Evolutionary conservation across 1,139 yeast genomes (phyloP).

Genomic region (Magnusiomyces suaveolens): DNA sequence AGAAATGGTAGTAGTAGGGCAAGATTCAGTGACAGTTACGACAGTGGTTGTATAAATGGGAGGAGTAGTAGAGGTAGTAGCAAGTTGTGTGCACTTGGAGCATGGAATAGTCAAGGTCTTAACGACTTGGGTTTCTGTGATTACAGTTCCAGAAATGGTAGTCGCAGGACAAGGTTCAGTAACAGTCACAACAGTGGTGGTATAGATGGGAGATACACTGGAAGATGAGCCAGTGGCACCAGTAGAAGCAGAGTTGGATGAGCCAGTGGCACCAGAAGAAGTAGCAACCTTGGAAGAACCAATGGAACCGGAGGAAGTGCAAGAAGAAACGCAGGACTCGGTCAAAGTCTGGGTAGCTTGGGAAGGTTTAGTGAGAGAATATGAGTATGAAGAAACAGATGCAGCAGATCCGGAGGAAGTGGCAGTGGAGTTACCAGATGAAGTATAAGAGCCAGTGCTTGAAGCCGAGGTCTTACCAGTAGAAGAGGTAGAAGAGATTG

Average conservation of each 20-base stretch:
- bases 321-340: too few species aligned
- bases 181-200: neutral
- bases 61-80: neutral
- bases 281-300: neutral
- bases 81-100: neutral
- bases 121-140: neutral
- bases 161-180: neutral
- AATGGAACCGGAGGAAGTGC: neutral
- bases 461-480: too few species aligned
- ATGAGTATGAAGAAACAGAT: neutral
- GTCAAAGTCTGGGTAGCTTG: neutral
- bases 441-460: too few species aligned
- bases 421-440: too few species aligned
- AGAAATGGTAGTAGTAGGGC: neutral
- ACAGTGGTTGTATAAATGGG: neutral
- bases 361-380: neutral
- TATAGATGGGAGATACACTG: too few species aligned
- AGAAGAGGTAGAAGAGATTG: neutral
- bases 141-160: neutral
- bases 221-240: too few species aligned
- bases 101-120: neutral
- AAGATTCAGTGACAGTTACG: neutral
- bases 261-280: neutral
- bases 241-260: neutral
- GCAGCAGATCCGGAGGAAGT: conserved; percentile 3